phyloP scores from a whole-genome alignment of 371 early-diverging fungal genomes.

The Mucor circinelloides region DNA sequence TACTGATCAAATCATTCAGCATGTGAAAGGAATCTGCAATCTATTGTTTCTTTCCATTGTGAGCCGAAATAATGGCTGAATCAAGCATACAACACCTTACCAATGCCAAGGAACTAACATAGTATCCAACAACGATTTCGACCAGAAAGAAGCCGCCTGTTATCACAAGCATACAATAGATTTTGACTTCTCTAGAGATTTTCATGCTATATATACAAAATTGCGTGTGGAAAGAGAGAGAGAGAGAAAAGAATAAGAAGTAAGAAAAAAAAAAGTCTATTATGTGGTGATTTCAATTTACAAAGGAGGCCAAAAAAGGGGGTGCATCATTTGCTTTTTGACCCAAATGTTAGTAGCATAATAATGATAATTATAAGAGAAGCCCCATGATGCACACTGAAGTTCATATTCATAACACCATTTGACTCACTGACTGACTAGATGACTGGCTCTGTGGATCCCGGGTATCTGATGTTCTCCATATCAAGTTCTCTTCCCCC shows the following conservation, averaged over 20 bases:
- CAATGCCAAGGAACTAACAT: constrained; percentile 80
- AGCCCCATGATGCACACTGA: not conserved
- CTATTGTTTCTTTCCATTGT: constrained; percentile 6
- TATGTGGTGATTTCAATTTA: not conserved
- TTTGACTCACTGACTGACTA: too few relatives aligned
- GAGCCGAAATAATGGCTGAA: not conserved
- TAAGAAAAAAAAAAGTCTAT: not conserved
- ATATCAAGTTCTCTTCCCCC: not conserved
- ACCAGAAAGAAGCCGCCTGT: constrained; percentile 72
- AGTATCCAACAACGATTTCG: constrained; percentile 81
- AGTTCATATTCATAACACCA: not conserved
- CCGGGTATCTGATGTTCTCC: not conserved
- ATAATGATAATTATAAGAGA: not conserved
- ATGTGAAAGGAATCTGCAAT: constrained; percentile 95
- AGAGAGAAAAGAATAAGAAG: not conserved
- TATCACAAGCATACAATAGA: constrained; percentile 65
- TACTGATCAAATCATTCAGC: constrained; percentile 83
- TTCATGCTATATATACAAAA: not conserved
- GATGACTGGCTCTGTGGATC: too few relatives aligned
- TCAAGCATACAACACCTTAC: constrained; percentile 19
- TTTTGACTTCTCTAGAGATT: constrained; percentile 27
- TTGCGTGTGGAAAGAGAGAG: not conserved
- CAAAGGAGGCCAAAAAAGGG: not conserved
- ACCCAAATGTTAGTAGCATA: not conserved
- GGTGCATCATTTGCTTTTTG: not conserved